Evolutionary conservation across 1,139 yeast genomes (phyloP).

Genomic region (Hemisphaericaspora lyxosophila): DNA sequence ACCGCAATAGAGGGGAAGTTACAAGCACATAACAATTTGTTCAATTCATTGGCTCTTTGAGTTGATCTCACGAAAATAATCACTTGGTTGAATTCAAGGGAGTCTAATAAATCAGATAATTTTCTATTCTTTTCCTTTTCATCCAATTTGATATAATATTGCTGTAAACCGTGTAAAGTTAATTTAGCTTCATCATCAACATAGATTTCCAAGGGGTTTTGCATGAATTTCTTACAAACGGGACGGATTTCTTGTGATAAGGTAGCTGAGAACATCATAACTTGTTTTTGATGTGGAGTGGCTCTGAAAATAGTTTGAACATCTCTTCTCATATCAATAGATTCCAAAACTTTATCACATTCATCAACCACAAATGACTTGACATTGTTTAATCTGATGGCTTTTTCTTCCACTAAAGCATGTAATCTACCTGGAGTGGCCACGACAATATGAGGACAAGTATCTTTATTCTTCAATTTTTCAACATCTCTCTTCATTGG

Average conservation of each 20-base stretch:
- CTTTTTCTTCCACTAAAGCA: constrained; percentile 90
- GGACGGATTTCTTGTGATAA: constrained; percentile 94
- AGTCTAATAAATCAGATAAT: constrained; percentile 88
- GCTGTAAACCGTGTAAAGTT: constrained; percentile 97
- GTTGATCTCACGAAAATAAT: constrained; percentile 94
- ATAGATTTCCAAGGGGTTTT: constrained; percentile 94
- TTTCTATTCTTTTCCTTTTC: constrained; percentile 94
- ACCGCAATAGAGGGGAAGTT: constrained; percentile 98
- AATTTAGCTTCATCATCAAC: constrained; percentile 98
- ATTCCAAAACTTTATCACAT: constrained; percentile 96
- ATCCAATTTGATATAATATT: constrained; percentile 83
- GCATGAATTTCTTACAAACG: constrained; percentile 96
- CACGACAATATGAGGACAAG: constrained; percentile 94
- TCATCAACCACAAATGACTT: constrained; percentile 96
- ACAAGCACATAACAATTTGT: constrained; percentile 85
- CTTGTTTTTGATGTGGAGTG: constrained; percentile 98
- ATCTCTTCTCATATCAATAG: constrained; percentile 94
- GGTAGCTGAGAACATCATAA: constrained; percentile 99
- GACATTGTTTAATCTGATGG: constrained; percentile 81
- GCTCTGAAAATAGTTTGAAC: constrained; percentile 97
- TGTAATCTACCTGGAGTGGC: constrained; percentile 98
- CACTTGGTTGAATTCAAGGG: constrained; percentile 96
- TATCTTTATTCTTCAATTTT: constrained; percentile 85
- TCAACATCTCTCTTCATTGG: constrained; percentile 86
- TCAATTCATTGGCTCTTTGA: constrained; percentile 87